Conservation (phyloP, 176 grass and related monocot species). For the Avena eriantha region DNA sequence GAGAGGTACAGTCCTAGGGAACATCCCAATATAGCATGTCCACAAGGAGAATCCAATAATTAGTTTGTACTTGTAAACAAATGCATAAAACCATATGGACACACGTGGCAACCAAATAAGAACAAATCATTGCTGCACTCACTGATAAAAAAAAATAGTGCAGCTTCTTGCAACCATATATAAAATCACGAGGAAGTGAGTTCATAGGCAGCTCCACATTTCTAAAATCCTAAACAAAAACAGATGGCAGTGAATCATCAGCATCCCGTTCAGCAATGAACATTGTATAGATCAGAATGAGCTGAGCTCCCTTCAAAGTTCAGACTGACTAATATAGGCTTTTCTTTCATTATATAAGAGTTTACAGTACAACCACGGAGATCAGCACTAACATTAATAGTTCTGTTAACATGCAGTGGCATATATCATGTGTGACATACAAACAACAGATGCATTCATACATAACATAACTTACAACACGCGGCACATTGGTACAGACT, state of each 20-base stretch:
- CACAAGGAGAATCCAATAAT: slow-evolving; percentile 37
- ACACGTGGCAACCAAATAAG: not conserved
- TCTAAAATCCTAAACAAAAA: slow-evolving; percentile 18
- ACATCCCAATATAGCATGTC: slow-evolving; percentile 29
- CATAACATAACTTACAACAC: slow-evolving; percentile 62
- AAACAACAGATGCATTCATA: slow-evolving; percentile 54
- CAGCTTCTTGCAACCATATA: slow-evolving; percentile 8
- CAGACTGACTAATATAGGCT: slow-evolving; percentile 16
- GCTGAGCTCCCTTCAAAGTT: slow-evolving; percentile 12
- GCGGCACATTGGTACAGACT: slow-evolving; percentile 55
- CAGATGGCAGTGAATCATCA: not conserved
- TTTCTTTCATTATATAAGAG: slow-evolving; percentile 35
- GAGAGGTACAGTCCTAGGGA: slow-evolving; percentile 25
- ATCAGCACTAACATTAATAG: slow-evolving; percentile 56
- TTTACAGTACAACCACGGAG: slow-evolving; percentile 47
- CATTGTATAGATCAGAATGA: slow-evolving; percentile 18
- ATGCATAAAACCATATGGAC: not conserved
- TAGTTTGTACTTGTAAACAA: not conserved
- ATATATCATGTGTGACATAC: slow-evolving; percentile 47
- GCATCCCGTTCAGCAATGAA: not conserved
- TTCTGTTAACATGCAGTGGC: slow-evolving; percentile 49
- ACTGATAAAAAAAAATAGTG: not conserved
- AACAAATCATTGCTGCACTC: not conserved
- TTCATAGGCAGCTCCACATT: slow-evolving; percentile 2
- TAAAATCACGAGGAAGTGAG: not conserved